A percentile compares a stretch with the other conserved stretches of the same genome.
Evolutionary conservation across 768 basidiomycete genomes (phyloP).

Genomic region (Leccinum incarnatum): DNA sequence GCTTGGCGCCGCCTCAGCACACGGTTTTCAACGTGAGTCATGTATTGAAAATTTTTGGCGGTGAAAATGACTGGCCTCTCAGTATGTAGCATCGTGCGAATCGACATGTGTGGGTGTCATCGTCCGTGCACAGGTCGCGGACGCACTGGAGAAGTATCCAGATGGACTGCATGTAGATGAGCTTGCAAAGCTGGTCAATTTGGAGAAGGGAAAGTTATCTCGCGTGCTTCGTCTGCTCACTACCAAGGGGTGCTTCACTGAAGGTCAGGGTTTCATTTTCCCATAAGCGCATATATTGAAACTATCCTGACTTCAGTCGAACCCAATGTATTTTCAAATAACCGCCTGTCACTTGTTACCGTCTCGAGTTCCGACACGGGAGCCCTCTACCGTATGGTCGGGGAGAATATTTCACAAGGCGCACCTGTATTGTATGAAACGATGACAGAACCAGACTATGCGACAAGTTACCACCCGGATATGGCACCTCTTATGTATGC

Average conservation of each 20-base stretch:
- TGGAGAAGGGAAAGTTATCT: constrained; percentile 29
- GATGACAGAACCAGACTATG: constrained; percentile 25
- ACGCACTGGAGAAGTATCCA: constrained; percentile 19
- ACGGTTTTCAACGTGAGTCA: constrained; percentile 25
- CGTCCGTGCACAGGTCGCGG: background rate
- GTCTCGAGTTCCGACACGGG: constrained; percentile 11
- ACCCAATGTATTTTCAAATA: constrained; percentile 31
- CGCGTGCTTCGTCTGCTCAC: constrained; percentile 32
- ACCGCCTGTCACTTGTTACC: constrained; percentile 31
- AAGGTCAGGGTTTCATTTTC: background rate
- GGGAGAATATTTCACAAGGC: constrained; percentile 12
- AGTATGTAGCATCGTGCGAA: constrained; percentile 23
- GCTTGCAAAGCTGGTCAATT: constrained; percentile 20
- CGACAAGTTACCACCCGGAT: constrained; percentile 19
- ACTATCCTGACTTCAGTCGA: constrained; percentile 15
- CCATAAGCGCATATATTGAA: background rate
- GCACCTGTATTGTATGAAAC: constrained; percentile 23
- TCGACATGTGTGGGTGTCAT: constrained; percentile 19
- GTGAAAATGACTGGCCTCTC: background rate
- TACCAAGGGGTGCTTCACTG: constrained; percentile 20
- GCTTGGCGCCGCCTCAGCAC: constrained; percentile 27
- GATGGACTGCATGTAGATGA: constrained; percentile 28
- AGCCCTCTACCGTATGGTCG: constrained; percentile 7
- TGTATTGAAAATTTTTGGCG: background rate
- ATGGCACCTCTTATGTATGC: constrained; percentile 25